Evolutionary conservation across 2,329 filamentous ascomycete species (phyloP).

Genomic region (Helicocarpus griseus): DNA sequence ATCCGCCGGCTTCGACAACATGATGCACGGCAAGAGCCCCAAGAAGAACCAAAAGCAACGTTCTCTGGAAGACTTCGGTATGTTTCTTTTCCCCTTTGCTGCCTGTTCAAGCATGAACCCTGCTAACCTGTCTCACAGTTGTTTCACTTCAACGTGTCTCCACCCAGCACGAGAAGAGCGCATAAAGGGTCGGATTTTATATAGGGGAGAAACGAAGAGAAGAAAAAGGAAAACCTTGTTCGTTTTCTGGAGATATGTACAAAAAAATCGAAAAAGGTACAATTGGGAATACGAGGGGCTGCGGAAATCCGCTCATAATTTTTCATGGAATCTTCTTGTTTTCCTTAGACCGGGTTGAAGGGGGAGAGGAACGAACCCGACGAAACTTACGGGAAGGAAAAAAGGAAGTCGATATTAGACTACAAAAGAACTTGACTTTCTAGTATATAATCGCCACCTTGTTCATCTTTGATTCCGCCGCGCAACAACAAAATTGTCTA

Average conservation of each 20-base stretch:
- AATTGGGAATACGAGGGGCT: neutral
- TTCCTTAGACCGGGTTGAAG: neutral
- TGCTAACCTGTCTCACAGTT: constrained; percentile 52
- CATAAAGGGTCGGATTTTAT: constrained; percentile 39
- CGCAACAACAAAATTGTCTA: neutral
- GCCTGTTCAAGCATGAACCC: constrained; percentile 4
- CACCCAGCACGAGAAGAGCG: constrained; percentile 82
- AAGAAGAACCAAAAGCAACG: constrained; percentile 77
- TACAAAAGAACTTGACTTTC: neutral
- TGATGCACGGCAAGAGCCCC: constrained; percentile 82
- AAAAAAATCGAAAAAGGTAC: neutral
- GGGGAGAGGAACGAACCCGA: neutral
- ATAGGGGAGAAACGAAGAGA: neutral
- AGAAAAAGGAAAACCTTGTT: neutral
- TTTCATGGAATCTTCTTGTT: neutral
- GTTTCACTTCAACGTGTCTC: constrained; percentile 84
- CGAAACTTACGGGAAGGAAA: no score
- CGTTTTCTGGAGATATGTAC: neutral
- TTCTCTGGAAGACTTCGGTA: constrained; percentile 81
- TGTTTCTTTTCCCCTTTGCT: constrained; percentile 30
- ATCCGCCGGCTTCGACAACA: constrained; percentile 73
- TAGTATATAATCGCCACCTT: neutral
- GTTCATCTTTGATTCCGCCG: neutral
- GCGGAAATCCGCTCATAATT: neutral
- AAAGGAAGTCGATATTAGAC: neutral